Evolutionary conservation across 139 green algal species (phyloP), one percentile per base, ranked within the genome.

Genomic region (Monoraphidium neglectum): DNA sequence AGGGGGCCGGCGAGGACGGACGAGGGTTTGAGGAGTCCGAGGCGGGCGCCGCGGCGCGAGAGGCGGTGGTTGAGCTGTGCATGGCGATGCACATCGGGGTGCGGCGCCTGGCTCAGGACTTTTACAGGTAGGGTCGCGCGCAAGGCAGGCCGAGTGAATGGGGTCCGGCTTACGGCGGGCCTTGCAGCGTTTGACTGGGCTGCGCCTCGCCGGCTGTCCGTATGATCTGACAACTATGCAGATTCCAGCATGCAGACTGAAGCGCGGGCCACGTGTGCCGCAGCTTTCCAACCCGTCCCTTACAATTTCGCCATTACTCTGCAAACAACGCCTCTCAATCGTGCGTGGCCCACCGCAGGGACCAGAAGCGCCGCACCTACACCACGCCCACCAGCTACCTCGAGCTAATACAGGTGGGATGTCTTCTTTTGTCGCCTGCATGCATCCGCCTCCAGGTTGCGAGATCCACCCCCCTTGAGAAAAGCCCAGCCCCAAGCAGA

Each of bases 301-400:
- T 59, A 59, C 51, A n/a, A 59, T 21, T 59, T 16, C 21, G 21
- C 51, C 21, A 59, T 21, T 59, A 21, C 21, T n/a, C 51, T 59
- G 21, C 51, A n/a, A 21, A n/a, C 21, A 16, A 21, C 51, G 21
- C 16, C 51, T 21, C 51, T 59, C 16, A n/a, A 21, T 59, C 16
- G 51, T 21, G 21, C 21, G 16, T 76, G 24, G 84, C 66, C 43
- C 90, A 83, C 75, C 80, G 88, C 51, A 75, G 84, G 24, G 74
- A 92, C 72, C 54, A 83, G 66, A 71, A 82, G 37, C 88, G 87
- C 38, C 75, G 91, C 84, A 90, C 90, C 72, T 95, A 95, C 76
- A 78, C 89, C 43, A 95, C 91, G 43, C 90, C 91, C 47, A 94
- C 91, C 38, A 87, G 73, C 23, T 95, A 95, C 82, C 86, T 95